Conservation (phyloP, 1,284 basidiomycete species). For the Sporisorium sorghi region DNA sequence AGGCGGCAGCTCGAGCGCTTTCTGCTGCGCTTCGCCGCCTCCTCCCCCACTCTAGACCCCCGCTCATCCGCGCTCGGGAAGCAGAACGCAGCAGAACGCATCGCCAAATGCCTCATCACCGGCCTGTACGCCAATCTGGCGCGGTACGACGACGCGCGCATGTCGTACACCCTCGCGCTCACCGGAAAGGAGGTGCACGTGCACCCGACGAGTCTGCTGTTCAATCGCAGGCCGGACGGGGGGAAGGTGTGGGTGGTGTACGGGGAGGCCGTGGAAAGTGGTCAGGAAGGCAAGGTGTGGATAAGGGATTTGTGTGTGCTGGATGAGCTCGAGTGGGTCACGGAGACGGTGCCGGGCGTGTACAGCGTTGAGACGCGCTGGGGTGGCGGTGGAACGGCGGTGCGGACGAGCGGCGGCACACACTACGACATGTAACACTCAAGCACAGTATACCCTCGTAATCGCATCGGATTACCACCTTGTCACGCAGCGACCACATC, state of each 20-base stretch:
- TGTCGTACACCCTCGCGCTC: constrained; percentile 82
- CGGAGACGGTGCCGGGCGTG: constrained; percentile 60
- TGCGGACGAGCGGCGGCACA: not conserved
- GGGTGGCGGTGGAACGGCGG: not conserved
- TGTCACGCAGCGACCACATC: constrained; percentile 14
- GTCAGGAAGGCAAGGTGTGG: constrained; percentile 74
- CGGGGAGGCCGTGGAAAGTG: constrained; percentile 81
- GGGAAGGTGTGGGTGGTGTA: constrained; percentile 87
- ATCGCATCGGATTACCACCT: no score
- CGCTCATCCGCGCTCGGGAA: constrained; percentile 77
- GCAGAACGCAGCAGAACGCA: constrained; percentile 63
- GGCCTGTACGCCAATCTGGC: constrained; percentile 96
- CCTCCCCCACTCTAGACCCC: not conserved
- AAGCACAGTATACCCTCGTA: no score
- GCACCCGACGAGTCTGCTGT: constrained; percentile 93
- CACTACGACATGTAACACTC: no score
- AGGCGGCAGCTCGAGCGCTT: constrained; percentile 91
- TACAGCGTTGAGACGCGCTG: constrained; percentile 16
- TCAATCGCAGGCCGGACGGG: constrained; percentile 86
- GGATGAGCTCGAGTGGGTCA: constrained; percentile 60
- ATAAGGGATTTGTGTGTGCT: constrained; percentile 74
- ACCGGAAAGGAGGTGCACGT: constrained; percentile 80
- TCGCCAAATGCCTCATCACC: constrained; percentile 85
- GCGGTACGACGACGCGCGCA: constrained; percentile 9
- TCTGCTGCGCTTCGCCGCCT: constrained; percentile 79